Evolutionary conservation across 2,329 filamentous ascomycete species (phyloP).

Genomic region (Didymella arachidicola): DNA sequence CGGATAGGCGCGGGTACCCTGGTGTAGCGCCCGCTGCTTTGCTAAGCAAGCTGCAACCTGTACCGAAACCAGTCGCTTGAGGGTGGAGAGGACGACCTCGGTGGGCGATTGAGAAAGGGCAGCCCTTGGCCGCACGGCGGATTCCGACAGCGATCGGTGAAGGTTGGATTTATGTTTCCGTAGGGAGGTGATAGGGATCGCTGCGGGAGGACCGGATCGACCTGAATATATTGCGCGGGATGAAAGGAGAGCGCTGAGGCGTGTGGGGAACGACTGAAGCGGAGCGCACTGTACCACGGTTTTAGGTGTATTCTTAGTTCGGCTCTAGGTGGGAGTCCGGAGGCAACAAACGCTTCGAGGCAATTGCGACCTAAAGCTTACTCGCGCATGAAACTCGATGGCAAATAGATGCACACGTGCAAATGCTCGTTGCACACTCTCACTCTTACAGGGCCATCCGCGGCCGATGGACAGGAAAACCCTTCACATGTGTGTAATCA

Average conservation of each 20-base stretch:
- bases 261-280: conserved; percentile 21
- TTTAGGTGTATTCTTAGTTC: conserved; percentile 18
- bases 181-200: neutral
- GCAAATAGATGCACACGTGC: conserved; percentile 14
- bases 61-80: conserved; percentile 11
- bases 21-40: conserved; percentile 19
- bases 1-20: conserved; percentile 14
- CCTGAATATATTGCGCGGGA: conserved; percentile 12
- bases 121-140: conserved; percentile 14
- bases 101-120: conserved; percentile 10
- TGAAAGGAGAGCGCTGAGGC: conserved; percentile 18
- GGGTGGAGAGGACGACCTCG: conserved; percentile 1
- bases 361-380: conserved; percentile 10
- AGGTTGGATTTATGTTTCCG: neutral
- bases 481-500: conserved; percentile 7
- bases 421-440: conserved; percentile 5
- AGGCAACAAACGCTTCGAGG: conserved; percentile 8
- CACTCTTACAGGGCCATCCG: conserved; percentile 13
- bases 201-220: conserved; percentile 5
- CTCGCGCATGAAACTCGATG: conserved; percentile 6
- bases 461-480: conserved; percentile 19
- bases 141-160: conserved; percentile 3
- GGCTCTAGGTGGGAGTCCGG: conserved; percentile 4
- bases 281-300: conserved; percentile 19
- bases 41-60: conserved; percentile 15